These are phyloP conservation scores for Apiospora pterosperma DNA, from an alignment of 2,329 filamentous ascomycete genomes.

Conservation along the genomic window DNA sequence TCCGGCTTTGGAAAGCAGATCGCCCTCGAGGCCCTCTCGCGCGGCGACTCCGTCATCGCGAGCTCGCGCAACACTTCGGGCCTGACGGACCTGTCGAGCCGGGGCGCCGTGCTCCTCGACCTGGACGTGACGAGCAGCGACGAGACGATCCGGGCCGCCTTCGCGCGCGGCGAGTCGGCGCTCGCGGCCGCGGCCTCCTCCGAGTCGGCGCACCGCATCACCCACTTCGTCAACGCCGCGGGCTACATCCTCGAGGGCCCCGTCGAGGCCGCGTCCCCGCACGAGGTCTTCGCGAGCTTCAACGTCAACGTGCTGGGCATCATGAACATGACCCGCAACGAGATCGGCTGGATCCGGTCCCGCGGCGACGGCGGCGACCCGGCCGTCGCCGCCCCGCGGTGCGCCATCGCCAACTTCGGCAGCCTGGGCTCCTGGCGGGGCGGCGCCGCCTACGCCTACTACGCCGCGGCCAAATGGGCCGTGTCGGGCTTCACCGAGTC, in stretches of 20 bases:
- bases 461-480: slow-evolving; percentile 38
- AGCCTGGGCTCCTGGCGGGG: slow-evolving; percentile 35
- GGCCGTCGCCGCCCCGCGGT: slow-evolving; percentile 6
- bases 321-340: slow-evolving; percentile 32
- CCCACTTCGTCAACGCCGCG: slow-evolving; percentile 46
- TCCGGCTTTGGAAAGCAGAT: slow-evolving; percentile 48
- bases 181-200: slow-evolving; percentile 12
- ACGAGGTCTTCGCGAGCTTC: slow-evolving; percentile 25
- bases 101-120: slow-evolving; percentile 38
- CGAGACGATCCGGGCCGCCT: slow-evolving; percentile 29
- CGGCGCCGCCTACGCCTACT: slow-evolving; percentile 27
- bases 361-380: slow-evolving; percentile 5
- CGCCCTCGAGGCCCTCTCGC: slow-evolving; percentile 37
- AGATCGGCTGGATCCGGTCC: slow-evolving; percentile 34
- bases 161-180: slow-evolving; percentile 29
- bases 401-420: slow-evolving; percentile 38
- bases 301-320: slow-evolving; percentile 40
- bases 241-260: slow-evolving; percentile 41
- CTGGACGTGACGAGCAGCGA: slow-evolving; percentile 45
- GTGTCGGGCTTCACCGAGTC: slow-evolving; percentile 34
- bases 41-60: slow-evolving; percentile 48
- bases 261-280: slow-evolving; percentile 34
- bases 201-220: slow-evolving; percentile 28
- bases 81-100: slow-evolving; percentile 37
- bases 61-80: slow-evolving; percentile 40